Evolutionary conservation across 1,284 basidiomycete species (phyloP).

Genomic region (Bjerkandera adusta): DNA sequence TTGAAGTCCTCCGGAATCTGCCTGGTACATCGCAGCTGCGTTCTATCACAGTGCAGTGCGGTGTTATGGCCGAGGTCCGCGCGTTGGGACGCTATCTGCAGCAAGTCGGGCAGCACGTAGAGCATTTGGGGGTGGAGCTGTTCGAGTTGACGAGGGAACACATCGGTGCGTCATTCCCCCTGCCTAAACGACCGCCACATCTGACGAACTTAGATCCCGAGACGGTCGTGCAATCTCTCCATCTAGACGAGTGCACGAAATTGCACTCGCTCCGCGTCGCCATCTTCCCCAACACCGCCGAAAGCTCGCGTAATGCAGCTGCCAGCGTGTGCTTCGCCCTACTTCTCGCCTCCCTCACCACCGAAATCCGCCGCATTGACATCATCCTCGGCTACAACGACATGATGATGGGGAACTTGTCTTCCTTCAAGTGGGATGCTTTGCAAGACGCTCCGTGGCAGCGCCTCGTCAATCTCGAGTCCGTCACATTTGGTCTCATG

Average conservation of each 20-base stretch:
- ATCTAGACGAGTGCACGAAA: conserved; percentile 6
- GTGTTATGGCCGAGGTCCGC: conserved; percentile 5
- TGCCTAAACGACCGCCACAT: not conserved
- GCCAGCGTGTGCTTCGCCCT: conserved; percentile 9
- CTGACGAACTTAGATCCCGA: conserved; percentile 3
- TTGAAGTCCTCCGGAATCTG: conserved; percentile 4
- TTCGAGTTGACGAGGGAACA: conserved; percentile 7
- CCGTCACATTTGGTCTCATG: conserved; percentile 8
- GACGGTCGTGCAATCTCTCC: conserved; percentile 9
- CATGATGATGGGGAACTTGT: not conserved
- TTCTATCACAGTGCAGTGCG: conserved; percentile 7
- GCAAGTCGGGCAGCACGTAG: conserved; percentile 1
- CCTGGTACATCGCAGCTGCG: not conserved
- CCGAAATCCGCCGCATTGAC: conserved; percentile 5
- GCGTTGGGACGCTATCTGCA: conserved; percentile 4
- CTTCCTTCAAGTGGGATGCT: conserved; percentile 8
- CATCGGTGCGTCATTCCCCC: conserved; percentile 1
- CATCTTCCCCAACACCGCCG: conserved; percentile 7
- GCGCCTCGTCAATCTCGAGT: conserved; percentile 4
- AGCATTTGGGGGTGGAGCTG: conserved; percentile 6
- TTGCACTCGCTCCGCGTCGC: conserved; percentile 2
- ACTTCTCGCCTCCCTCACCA: conserved; percentile 1
- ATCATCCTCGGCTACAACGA: conserved; percentile 10
- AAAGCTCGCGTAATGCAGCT: conserved; percentile 6
- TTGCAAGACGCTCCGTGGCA: conserved; percentile 6